These are phyloP conservation scores for Diaporthe capsici DNA, from an alignment of 2,329 filamentous ascomycete genomes.

Conservation along the genomic window DNA sequence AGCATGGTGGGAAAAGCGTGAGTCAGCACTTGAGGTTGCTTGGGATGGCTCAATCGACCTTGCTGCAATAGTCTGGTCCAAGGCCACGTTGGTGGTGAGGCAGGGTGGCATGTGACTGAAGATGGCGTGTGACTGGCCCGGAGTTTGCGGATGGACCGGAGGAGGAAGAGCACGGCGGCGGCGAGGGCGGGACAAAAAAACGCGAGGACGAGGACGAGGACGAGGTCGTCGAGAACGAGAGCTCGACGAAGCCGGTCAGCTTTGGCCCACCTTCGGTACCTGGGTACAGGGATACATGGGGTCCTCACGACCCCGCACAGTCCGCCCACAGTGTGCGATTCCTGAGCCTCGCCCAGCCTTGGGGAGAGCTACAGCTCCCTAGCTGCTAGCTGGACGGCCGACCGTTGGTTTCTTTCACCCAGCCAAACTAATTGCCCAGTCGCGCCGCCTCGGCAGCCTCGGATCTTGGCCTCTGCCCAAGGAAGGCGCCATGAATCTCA, in stretches of 20 bases:
- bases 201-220: neutral
- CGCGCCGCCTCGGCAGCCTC: conserved; percentile 36
- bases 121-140: conserved; percentile 5
- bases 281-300: conserved; percentile 1
- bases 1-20: conserved; percentile 11
- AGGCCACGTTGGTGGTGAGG: neutral
- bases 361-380: neutral
- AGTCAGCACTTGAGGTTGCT: conserved; percentile 21
- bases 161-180: conserved; percentile 12
- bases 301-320: conserved; percentile 16
- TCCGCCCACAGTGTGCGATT: neutral
- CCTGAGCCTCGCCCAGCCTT: conserved; percentile 13
- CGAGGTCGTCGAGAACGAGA: neutral
- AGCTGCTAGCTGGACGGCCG: conserved; percentile 2
- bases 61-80: neutral
- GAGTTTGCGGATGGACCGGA: conserved; percentile 25
- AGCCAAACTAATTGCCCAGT: neutral
- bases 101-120: conserved; percentile 2
- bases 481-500: neutral
- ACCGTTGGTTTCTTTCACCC: conserved; percentile 15
- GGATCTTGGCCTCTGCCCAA: conserved; percentile 27
- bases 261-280: neutral
- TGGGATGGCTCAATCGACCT: neutral
- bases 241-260: neutral
- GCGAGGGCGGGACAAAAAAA: conserved; percentile 17